These are phyloP conservation scores for Malus sieversii DNA, from an alignment of 306 rosid species.

Conservation along the genomic window DNA sequence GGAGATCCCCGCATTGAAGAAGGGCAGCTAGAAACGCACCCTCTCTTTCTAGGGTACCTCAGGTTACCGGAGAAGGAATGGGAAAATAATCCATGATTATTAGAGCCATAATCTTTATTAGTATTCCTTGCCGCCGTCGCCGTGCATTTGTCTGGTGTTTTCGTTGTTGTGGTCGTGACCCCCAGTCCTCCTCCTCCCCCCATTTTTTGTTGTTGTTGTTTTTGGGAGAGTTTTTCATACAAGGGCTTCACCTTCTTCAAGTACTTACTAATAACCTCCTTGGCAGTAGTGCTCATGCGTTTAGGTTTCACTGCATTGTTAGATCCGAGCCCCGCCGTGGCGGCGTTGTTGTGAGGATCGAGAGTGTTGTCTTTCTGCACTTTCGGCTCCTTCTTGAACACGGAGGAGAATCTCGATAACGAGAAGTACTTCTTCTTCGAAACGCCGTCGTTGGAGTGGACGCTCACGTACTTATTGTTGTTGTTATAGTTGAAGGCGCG, in stretches of 20 bases:
- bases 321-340: slow-evolving; percentile 18
- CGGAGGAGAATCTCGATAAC: slow-evolving; percentile 70
- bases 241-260: slow-evolving; percentile 78
- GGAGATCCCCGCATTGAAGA: slow-evolving; percentile 88
- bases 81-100: slow-evolving; percentile 27
- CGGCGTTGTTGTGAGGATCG: neutral
- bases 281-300: slow-evolving; percentile 53
- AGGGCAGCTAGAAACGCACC: slow-evolving; percentile 73
- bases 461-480: neutral
- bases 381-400: slow-evolving; percentile 45
- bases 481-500: slow-evolving; percentile 28
- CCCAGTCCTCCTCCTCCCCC: neutral
- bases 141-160: neutral
- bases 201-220: slow-evolving; percentile 22
- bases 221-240: slow-evolving; percentile 61
- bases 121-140: slow-evolving; percentile 7
- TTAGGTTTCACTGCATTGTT: slow-evolving; percentile 39
- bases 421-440: slow-evolving; percentile 56
- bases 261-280: slow-evolving; percentile 70
- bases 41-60: slow-evolving; percentile 58
- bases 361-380: neutral
- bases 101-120: neutral
- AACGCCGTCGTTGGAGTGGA: neutral
- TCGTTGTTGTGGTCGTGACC: neutral
- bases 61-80: slow-evolving; percentile 86